A percentile compares a stretch with the other conserved stretches of the same genome.
These are phyloP conservation scores for Diversispora eburnea DNA, from an alignment of 192 early-diverging fungal species.

Conservation along the genomic window DNA sequence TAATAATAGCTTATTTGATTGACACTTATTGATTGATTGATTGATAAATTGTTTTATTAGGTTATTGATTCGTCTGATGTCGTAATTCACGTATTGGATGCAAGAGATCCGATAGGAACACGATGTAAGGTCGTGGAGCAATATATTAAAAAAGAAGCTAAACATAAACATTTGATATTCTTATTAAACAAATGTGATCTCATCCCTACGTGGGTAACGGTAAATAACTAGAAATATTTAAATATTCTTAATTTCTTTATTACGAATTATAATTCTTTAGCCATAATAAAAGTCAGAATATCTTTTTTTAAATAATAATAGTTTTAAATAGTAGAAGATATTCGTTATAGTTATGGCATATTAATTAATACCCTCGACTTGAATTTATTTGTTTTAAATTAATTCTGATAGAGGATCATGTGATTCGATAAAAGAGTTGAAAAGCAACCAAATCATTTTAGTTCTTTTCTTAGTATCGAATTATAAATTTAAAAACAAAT, in stretches of 20 bases:
- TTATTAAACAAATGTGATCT: slow-evolving; percentile 98
- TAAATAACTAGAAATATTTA: slow-evolving; percentile 37
- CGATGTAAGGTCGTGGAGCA: slow-evolving; percentile 90
- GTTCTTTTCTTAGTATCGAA: slow-evolving; percentile 31
- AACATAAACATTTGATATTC: slow-evolving; percentile 95
- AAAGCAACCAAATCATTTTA: background rate
- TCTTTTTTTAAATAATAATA: background rate
- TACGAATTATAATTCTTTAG: background rate
- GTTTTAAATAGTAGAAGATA: slow-evolving; percentile 22
- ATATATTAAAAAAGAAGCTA: slow-evolving; percentile 86
- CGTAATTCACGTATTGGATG: slow-evolving; percentile 95
- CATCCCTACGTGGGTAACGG: slow-evolving; percentile 98
- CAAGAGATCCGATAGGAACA: slow-evolving; percentile 96
- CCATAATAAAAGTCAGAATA: slow-evolving; percentile 47
- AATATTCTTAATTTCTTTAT: background rate
- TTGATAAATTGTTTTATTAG: slow-evolving; percentile 21
- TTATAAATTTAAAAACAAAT: slow-evolving; percentile 5
- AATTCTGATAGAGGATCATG: slow-evolving; percentile 15
- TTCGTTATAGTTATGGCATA: slow-evolving; percentile 59
- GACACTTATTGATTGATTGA: background rate
- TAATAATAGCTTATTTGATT: background rate
- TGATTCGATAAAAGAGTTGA: slow-evolving; percentile 24
- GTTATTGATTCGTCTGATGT: slow-evolving; percentile 96
- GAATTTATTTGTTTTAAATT: slow-evolving; percentile 51
- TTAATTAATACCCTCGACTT: slow-evolving; percentile 34